A percentile compares a stretch with the other conserved stretches of the same genome.
Evolutionary conservation across 2,329 filamentous ascomycete genomes (phyloP).

Genomic region (Scytalidium sp.): DNA sequence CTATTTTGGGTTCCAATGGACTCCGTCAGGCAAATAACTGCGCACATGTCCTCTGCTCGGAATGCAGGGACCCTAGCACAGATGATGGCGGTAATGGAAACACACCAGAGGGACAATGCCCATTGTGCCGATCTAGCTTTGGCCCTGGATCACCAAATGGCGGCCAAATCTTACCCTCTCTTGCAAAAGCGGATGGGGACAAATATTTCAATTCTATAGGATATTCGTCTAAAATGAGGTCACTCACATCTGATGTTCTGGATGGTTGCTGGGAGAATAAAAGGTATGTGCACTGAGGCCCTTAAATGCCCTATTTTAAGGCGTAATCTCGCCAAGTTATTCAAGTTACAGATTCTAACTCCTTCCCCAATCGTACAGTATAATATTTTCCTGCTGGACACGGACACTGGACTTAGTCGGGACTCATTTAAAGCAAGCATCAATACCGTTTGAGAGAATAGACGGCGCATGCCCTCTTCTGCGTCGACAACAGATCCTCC

Average conservation of each 20-base stretch:
- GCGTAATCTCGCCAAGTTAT: slow-evolving; percentile 20
- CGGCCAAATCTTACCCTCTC: slow-evolving; percentile 16
- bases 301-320: too few species aligned
- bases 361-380: slow-evolving; percentile 33
- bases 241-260: slow-evolving; percentile 29
- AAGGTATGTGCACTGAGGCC: too few species aligned
- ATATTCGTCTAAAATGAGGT: slow-evolving; percentile 31
- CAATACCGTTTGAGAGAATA: slow-evolving; percentile 34
- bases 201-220: slow-evolving; percentile 28
- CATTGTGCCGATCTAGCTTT: slow-evolving; percentile 16
- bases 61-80: slow-evolving; percentile 28
- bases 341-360: too few species aligned
- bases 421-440: slow-evolving; percentile 26
- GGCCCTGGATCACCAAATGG: slow-evolving; percentile 3
- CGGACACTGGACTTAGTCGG: slow-evolving; percentile 21
- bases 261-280: slow-evolving; percentile 16
- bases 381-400: slow-evolving; percentile 16
- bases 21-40: slow-evolving; percentile 25
- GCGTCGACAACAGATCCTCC: slow-evolving; percentile 34
- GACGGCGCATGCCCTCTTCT: slow-evolving; percentile 39
- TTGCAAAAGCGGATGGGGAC: neutral
- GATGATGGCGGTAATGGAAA: slow-evolving; percentile 7
- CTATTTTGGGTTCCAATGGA: slow-evolving; percentile 12
- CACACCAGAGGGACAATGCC: slow-evolving; percentile 14
- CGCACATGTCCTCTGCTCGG: slow-evolving; percentile 29